Evolutionary conservation across 2,329 filamentous ascomycete genomes (phyloP).

Genomic region (Zymoseptoria passerinii): DNA sequence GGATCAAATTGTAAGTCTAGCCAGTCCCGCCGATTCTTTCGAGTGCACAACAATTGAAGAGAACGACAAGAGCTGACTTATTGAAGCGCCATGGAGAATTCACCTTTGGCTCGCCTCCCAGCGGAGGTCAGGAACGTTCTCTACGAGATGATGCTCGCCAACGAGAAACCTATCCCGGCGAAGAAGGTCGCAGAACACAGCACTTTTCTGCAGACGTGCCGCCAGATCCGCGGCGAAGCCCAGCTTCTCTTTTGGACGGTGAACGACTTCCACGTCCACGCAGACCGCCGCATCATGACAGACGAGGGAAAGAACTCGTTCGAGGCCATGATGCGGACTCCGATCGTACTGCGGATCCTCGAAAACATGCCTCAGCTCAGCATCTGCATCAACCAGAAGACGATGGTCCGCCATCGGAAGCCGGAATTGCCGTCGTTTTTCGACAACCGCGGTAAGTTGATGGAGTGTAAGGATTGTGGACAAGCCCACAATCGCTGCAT

Average conservation of each 20-base stretch:
- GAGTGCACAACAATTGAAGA: not conserved
- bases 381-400: not conserved
- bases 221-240: conserved; percentile 15
- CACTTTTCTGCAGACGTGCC: conserved; percentile 11
- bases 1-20: not conserved
- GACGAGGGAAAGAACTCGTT: not conserved
- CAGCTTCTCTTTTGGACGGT: conserved; percentile 18
- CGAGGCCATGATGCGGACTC: not conserved
- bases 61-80: not conserved
- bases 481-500: not conserved
- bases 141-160: not conserved
- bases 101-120: not conserved
- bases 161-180: not conserved
- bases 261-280: conserved; percentile 11
- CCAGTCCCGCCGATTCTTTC: not conserved
- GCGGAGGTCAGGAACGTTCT: not conserved
- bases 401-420: too few relatives aligned
- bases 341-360: not conserved
- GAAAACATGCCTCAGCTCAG: not conserved
- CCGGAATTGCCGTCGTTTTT: not conserved
- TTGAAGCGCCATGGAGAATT: not conserved
- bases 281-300: not conserved
- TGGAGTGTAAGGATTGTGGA: not conserved
- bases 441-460: not conserved
- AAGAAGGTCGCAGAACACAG: conserved; percentile 7